Conservation (phyloP, 768 basidiomycete species). For the Mycena amicta region DNA sequence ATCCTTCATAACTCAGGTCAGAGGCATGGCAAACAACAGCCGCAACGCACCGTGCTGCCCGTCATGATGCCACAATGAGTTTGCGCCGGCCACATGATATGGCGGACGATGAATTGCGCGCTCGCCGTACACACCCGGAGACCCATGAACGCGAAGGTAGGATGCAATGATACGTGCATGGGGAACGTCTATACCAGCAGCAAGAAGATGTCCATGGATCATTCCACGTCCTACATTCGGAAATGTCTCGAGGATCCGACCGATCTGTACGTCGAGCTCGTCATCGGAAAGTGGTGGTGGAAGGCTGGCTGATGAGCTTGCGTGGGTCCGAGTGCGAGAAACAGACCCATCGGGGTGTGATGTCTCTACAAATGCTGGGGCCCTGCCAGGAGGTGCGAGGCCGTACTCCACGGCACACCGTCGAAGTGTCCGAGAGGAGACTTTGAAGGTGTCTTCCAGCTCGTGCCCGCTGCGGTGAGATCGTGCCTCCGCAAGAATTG, state of each 20-base stretch:
- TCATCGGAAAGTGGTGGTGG: too few species aligned
- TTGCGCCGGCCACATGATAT: conserved; percentile 36
- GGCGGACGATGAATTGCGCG: conserved; percentile 25
- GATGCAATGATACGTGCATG: conserved; percentile 14
- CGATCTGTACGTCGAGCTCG: neutral
- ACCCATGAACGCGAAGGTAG: conserved; percentile 23
- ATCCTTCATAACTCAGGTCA: conserved; percentile 8
- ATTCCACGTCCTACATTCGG: conserved; percentile 26
- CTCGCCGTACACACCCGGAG: conserved; percentile 25
- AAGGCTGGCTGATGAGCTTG: neutral
- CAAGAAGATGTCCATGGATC: conserved; percentile 24
- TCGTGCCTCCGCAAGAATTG: conserved; percentile 28
- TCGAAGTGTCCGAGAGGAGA: conserved; percentile 1
- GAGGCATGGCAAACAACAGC: neutral
- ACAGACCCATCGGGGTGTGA: neutral
- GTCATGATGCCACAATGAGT: conserved; percentile 42
- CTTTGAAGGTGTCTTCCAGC: neutral
- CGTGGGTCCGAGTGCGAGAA: too few species aligned
- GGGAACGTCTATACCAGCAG: conserved; percentile 24
- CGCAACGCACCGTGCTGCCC: conserved; percentile 33
- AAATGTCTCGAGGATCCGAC: conserved; percentile 23
- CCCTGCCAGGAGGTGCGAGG: neutral
- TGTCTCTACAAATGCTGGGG: neutral
- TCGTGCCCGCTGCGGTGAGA: conserved; percentile 11
- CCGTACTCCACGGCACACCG: conserved; percentile 19